Evolutionary conservation across 257 asterid species (phyloP).

Genomic region (Mitragyna speciosa): DNA sequence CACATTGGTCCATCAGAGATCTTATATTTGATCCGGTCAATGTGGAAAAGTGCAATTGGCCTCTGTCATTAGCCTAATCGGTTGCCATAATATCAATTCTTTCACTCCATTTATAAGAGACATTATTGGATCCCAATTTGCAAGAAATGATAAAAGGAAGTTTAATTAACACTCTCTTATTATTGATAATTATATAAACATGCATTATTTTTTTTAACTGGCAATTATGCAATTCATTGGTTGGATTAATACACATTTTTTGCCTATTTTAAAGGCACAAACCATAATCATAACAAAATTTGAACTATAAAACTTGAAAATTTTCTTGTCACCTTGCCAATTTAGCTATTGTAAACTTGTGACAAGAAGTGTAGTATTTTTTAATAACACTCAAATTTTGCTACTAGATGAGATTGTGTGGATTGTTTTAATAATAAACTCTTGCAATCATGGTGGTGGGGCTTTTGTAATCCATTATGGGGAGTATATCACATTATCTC

Average conservation of each 20-base stretch:
- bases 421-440: not conserved
- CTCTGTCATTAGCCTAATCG: conserved; percentile 3
- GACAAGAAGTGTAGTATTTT: no score
- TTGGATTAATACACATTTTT: not conserved
- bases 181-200: no score
- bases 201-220: no score
- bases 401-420: not conserved
- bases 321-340: not conserved
- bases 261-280: not conserved
- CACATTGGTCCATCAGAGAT: conserved; percentile 26
- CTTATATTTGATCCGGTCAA: conserved; percentile 2
- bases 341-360: not conserved
- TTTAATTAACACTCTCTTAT: no score
- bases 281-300: not conserved
- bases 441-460: conserved; percentile 46
- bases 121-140: no score
- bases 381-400: no score
- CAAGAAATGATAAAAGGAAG: not conserved
- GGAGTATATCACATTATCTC: conserved; percentile 15
- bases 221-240: no score
- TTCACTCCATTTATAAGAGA: not conserved
- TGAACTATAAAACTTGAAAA: not conserved
- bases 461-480: conserved; percentile 32
- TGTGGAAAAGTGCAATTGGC: conserved; percentile 1
- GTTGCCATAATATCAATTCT: not conserved